Evolutionary conservation across 2,329 filamentous ascomycete genomes (phyloP).

Genomic region (Epichloe typhina): DNA sequence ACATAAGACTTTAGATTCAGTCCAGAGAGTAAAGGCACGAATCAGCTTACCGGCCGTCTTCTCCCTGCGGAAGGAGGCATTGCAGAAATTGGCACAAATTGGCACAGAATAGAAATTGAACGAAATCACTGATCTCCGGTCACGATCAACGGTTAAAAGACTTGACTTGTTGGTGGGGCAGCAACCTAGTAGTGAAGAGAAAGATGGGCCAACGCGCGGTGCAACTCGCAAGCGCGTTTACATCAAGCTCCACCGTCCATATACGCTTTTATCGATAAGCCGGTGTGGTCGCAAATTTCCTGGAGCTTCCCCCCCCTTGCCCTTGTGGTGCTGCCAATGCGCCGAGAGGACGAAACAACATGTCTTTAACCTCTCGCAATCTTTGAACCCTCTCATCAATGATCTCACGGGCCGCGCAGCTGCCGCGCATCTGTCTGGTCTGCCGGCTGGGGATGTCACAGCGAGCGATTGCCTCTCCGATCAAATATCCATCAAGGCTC

Average conservation of each 20-base stretch:
- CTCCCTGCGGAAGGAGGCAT: constrained; percentile 23
- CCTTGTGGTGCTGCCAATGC: neutral
- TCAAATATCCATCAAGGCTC: constrained; percentile 5
- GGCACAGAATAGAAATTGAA: neutral
- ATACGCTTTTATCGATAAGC: constrained; percentile 8
- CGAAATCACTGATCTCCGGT: neutral
- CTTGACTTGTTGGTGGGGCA: too few relatives aligned
- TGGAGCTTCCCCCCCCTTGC: neutral
- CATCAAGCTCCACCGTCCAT: neutral
- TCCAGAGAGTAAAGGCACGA: neutral
- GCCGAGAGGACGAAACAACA: neutral
- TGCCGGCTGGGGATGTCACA: constrained; percentile 19
- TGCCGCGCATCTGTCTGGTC: constrained; percentile 21
- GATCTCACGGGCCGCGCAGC: constrained; percentile 21
- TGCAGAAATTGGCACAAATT: neutral
- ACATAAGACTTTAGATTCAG: neutral
- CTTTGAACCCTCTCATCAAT: constrained; percentile 12
- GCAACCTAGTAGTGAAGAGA: too few relatives aligned
- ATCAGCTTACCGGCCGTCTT: constrained; percentile 18
- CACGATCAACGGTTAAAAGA: neutral
- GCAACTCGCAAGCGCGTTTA: neutral
- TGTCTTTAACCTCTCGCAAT: neutral
- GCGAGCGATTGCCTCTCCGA: constrained; percentile 7
- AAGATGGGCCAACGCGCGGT: neutral
- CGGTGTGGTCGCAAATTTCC: neutral